phyloP scores from a whole-genome alignment of 495 filamentous ascomycete species.

The Parathielavia hyrcaniae region DNA sequence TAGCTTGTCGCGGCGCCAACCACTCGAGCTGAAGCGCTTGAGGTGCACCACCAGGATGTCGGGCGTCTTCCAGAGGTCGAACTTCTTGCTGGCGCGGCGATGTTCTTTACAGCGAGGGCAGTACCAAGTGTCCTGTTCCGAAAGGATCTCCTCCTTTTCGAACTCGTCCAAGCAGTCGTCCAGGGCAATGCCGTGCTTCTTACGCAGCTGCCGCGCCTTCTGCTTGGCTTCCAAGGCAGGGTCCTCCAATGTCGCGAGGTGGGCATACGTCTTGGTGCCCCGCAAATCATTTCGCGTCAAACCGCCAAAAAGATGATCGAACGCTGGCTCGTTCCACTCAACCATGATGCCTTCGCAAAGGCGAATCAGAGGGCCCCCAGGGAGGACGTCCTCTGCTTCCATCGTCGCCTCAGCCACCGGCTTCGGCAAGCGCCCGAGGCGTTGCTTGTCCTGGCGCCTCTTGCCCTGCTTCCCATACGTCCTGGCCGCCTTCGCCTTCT shows the following conservation, averaged over 20 bases:
- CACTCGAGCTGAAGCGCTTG: slow-evolving; percentile 82
- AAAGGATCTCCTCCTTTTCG: slow-evolving; percentile 84
- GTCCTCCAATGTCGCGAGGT: slow-evolving; percentile 54
- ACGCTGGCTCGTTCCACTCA: slow-evolving; percentile 66
- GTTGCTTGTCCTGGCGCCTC: slow-evolving; percentile 34
- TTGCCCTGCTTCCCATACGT: slow-evolving; percentile 38
- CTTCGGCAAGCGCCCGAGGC: slow-evolving; percentile 30
- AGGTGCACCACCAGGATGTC: slow-evolving; percentile 88
- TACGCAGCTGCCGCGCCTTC: slow-evolving; percentile 52
- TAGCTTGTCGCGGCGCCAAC: slow-evolving; percentile 75
- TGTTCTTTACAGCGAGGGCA: slow-evolving; percentile 94
- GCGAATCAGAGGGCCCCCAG: slow-evolving; percentile 55
- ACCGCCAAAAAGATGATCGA: slow-evolving; percentile 65
- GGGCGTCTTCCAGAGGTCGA: slow-evolving; percentile 92
- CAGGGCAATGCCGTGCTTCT: slow-evolving; percentile 70
- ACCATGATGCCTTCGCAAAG: slow-evolving; percentile 77
- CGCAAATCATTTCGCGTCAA: slow-evolving; percentile 23
- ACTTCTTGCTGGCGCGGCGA: slow-evolving; percentile 85
- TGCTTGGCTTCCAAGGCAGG: slow-evolving; percentile 58
- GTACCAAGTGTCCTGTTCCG: slow-evolving; percentile 93
- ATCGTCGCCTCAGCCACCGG: slow-evolving; percentile 21
- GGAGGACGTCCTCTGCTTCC: slow-evolving; percentile 29
- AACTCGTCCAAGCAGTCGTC: slow-evolving; percentile 91
- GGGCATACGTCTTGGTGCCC: slow-evolving; percentile 47
- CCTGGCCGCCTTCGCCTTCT: slow-evolving; percentile 34